Evolutionary conservation across 179 eudicot genomes (phyloP).

Genomic region (Pouteria campechiana): DNA sequence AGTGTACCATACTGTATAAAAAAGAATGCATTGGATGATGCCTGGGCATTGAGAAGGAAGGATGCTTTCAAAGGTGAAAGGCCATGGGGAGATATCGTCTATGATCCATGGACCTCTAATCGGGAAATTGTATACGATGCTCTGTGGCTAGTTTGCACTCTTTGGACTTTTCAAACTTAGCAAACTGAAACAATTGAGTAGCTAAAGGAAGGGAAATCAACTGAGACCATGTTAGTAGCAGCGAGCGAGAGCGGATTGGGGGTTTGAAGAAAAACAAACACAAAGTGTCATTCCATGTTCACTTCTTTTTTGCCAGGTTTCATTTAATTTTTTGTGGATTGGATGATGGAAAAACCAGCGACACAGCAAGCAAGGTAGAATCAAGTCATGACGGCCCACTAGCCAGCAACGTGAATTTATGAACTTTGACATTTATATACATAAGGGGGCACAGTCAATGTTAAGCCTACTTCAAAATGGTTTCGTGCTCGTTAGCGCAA

Average conservation of each 20-base stretch:
- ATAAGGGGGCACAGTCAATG: too few relatives aligned
- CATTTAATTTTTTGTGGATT: background rate
- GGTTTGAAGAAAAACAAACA: background rate
- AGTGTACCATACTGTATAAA: background rate
- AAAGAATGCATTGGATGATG: constrained; percentile 9
- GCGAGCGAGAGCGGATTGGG: constrained; percentile 2
- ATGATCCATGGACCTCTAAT: constrained; percentile 1
- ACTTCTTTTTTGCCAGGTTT: background rate
- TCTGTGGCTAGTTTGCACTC: constrained; percentile 19
- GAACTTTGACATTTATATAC: too few relatives aligned
- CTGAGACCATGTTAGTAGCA: constrained; percentile 3
- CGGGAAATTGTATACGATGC: constrained; percentile 5
- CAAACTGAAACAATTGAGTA: constrained; percentile 6
- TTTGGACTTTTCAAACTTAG: constrained; percentile 27
- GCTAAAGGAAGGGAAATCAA: background rate
- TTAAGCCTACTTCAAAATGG: too few relatives aligned
- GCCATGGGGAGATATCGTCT: constrained; percentile 1
- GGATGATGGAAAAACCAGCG: too few relatives aligned
- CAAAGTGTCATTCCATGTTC: background rate
- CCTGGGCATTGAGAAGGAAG: constrained; percentile 9
- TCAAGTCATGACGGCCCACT: too few relatives aligned
- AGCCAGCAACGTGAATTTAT: too few relatives aligned
- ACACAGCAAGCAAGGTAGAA: too few relatives aligned
- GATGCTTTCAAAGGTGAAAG: constrained; percentile 5
- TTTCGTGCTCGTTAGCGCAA: too few relatives aligned